Base-by-base conservation (phyloP, 306 rosid species). In the Gillenia trifoliata region DNA sequence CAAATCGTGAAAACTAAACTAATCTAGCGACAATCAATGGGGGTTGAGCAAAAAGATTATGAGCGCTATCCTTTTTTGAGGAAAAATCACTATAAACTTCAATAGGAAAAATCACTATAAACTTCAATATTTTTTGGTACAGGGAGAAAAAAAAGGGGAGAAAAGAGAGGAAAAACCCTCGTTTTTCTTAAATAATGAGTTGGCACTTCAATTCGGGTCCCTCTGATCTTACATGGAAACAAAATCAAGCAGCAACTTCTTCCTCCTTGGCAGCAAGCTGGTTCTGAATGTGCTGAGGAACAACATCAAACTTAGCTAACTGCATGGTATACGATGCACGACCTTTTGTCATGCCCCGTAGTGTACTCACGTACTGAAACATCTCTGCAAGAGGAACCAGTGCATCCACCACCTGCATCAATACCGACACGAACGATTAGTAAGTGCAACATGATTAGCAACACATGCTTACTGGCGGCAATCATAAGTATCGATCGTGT, bases 251-350 rank as follows among this genome's bases (percentile, higher is more conserved):
- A 5, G 96, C 86, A 85, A 89, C 95, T 86, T 91, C 92, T 91
- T 90, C 95, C 82, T 78, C 88, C 87, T 90, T 94, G 28, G 96
- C 26, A 66, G 97, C 83, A 57, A 94, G 97, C 83, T 94, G 84
- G 72, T 90, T 92, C 85, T 90, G 97, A 63, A 94, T 91, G 84
- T 91, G 96, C 78, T 91, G 98, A 71, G 96, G 98, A 57, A 94
- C 98, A 74, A 91, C 93, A 38, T 94, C 98, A 66, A 94, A 94
- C 84, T 83, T 87, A 60, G 88, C 97, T 73, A 94, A 80, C 63
- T 94, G 99, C 99, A 94, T 94, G 9, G 87, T 76, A 84, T 94
- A 94, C 4, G 99, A 94, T 5, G 99, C 99, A 74, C 99, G 96
- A 6, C 99, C 99, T 86, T 94, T 94, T 23, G 97, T 94, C 97